These are phyloP conservation scores for Teratosphaeria nubilosa DNA, from an alignment of 2,329 filamentous ascomycete species.

Conservation along the genomic window DNA sequence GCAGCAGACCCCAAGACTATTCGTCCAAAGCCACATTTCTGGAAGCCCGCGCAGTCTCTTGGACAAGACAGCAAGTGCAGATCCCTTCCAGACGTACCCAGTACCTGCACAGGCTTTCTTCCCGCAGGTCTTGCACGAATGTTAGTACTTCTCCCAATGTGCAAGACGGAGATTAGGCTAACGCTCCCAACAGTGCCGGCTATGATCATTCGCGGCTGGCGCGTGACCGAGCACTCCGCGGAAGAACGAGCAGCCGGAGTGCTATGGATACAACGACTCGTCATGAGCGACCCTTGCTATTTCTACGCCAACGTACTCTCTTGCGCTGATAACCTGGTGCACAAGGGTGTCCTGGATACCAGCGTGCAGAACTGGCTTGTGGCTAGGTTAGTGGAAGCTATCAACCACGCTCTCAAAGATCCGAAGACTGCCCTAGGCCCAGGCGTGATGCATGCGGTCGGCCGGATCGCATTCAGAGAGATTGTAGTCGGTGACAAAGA, in stretches of 20 bases:
- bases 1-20: neutral
- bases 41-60: neutral
- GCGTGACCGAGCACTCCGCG: neutral
- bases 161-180: neutral
- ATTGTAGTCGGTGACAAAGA: constrained; percentile 6
- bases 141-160: neutral
- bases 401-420: constrained; percentile 6
- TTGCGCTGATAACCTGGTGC: constrained; percentile 4
- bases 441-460: constrained; percentile 8
- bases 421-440: constrained; percentile 1
- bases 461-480: constrained; percentile 7
- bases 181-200: constrained; percentile 1
- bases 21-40: neutral
- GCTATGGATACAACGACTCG: constrained; percentile 7
- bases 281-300: constrained; percentile 4
- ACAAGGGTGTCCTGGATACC: constrained; percentile 2
- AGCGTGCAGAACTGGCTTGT: constrained; percentile 4
- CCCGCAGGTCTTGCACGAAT: constrained; percentile 3
- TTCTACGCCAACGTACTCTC: constrained; percentile 12
- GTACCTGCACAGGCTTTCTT: constrained; percentile 7
- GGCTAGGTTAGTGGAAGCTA: constrained; percentile 2
- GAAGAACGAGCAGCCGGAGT: constrained; percentile 3
- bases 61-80: neutral
- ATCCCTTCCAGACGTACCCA: constrained; percentile 6
- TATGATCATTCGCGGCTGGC: constrained; percentile 6